A percentile compares a stretch with the other conserved stretches of the same genome.
Evolutionary conservation across 1,284 basidiomycete species (phyloP).

Genomic region (Paramarasmius palmivorus): DNA sequence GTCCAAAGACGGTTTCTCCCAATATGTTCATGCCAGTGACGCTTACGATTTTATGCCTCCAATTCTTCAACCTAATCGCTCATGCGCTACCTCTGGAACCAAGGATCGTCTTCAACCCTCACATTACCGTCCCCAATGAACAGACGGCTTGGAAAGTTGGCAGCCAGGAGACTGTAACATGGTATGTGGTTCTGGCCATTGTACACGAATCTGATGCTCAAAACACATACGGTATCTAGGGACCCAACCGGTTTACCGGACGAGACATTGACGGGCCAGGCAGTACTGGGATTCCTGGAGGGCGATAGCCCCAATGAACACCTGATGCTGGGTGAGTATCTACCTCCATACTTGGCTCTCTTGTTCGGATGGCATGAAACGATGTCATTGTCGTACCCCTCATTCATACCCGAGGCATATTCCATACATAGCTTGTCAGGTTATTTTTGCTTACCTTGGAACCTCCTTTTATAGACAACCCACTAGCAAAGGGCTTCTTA

Average conservation of each 20-base stretch:
- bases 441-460: slow-evolving; percentile 5
- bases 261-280: slow-evolving; percentile 46
- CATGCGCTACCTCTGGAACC: slow-evolving; percentile 36
- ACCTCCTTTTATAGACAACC: slow-evolving; percentile 38
- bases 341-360: not conserved
- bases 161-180: slow-evolving; percentile 52
- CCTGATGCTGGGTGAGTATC: slow-evolving; percentile 50
- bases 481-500: slow-evolving; percentile 57
- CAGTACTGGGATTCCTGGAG: slow-evolving; percentile 52
- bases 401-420: too few relatives aligned
- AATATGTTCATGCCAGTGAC: slow-evolving; percentile 30
- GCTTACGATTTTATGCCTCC: slow-evolving; percentile 34
- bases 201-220: not conserved
- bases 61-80: slow-evolving; percentile 26
- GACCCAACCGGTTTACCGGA: slow-evolving; percentile 51
- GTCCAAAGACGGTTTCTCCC: slow-evolving; percentile 8
- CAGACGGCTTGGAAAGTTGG: slow-evolving; percentile 56
- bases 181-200: slow-evolving; percentile 37
- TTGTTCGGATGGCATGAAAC: not conserved
- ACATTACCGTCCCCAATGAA: slow-evolving; percentile 54
- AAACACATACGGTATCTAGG: slow-evolving; percentile 34
- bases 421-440: slow-evolving; percentile 1
- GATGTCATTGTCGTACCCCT: too few relatives aligned
- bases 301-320: slow-evolving; percentile 45
- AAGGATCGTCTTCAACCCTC: slow-evolving; percentile 56